Percentiles rank a stretch among this genome's conserved stretches.
Evolutionary conservation across 2,329 filamentous ascomycete genomes (phyloP).

Genomic region (Parastagonospora avenae): DNA sequence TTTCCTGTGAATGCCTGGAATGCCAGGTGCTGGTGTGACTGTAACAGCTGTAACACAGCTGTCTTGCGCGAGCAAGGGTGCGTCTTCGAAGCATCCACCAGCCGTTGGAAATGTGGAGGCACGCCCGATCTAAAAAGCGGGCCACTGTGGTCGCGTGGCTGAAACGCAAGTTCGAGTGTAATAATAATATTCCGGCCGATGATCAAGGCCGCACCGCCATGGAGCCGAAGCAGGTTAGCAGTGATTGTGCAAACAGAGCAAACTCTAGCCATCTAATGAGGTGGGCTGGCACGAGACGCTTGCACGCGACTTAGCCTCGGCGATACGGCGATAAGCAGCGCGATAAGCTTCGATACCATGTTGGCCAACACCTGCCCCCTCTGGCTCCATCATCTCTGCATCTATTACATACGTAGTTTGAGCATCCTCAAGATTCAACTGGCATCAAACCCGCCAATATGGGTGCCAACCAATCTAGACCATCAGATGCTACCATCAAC

Average conservation of each 20-base stretch:
- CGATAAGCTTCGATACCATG: constrained; percentile 20
- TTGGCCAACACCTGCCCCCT: constrained; percentile 7
- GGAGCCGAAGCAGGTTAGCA: neutral
- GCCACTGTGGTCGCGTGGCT: neutral
- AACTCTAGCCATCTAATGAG: neutral
- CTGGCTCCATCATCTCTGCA: constrained; percentile 1
- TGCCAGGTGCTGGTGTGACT: neutral
- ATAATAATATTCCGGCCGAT: neutral
- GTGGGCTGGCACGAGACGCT: constrained; percentile 20
- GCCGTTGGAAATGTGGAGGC: constrained; percentile 5
- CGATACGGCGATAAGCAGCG: constrained; percentile 12
- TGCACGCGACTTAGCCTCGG: constrained; percentile 14
- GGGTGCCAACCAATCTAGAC: constrained; percentile 43
- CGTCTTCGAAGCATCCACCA: neutral
- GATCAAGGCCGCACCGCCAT: neutral
- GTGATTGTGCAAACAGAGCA: neutral
- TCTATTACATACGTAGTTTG: neutral
- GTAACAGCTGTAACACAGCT: neutral
- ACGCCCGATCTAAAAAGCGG: neutral
- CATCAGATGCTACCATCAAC: constrained; percentile 42
- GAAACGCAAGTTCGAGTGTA: constrained; percentile 1
- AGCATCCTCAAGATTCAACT: too few relatives aligned
- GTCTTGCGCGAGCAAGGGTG: neutral
- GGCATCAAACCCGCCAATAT: constrained; percentile 19
- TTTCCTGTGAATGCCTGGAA: neutral